Percentiles rank a stretch among this genome's conserved stretches.
These are phyloP conservation scores for Russula brevipes DNA, from an alignment of 768 basidiomycete species.

Conservation along the genomic window DNA sequence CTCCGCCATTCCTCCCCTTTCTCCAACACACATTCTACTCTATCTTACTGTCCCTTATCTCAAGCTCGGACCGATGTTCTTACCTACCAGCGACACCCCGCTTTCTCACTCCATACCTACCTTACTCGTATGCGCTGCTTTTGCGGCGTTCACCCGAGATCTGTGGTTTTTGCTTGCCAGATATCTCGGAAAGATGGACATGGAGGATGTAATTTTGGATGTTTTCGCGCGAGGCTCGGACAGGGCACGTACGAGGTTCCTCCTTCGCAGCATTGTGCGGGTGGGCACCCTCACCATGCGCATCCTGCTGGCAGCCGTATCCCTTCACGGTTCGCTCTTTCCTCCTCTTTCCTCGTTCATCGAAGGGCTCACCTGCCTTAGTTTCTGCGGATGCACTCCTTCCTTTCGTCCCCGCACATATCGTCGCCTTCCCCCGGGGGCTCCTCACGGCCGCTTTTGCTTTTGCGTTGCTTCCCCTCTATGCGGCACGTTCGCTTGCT, in stretches of 20 bases:
- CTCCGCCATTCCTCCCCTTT: slow-evolving; percentile 49
- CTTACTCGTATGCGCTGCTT: slow-evolving; percentile 48
- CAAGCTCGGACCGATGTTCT: slow-evolving; percentile 62
- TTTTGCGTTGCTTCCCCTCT: slow-evolving; percentile 45
- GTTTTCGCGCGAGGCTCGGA: slow-evolving; percentile 51
- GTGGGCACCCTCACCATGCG: slow-evolving; percentile 42
- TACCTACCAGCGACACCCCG: slow-evolving; percentile 46
- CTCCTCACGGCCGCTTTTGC: slow-evolving; percentile 41
- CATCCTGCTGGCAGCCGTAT: slow-evolving; percentile 52
- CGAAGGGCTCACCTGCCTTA: slow-evolving; percentile 30
- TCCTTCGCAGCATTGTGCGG: slow-evolving; percentile 44
- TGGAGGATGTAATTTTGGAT: slow-evolving; percentile 62
- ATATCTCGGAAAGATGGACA: slow-evolving; percentile 58
- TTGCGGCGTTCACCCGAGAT: slow-evolving; percentile 59
- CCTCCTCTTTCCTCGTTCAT: slow-evolving; percentile 5
- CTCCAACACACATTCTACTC: slow-evolving; percentile 54
- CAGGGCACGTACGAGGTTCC: slow-evolving; percentile 43
- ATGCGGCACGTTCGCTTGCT: slow-evolving; percentile 49
- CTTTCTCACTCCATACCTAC: slow-evolving; percentile 47
- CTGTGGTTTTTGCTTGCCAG: slow-evolving; percentile 75
- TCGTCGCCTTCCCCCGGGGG: slow-evolving; percentile 35
- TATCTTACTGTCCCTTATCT: slow-evolving; percentile 67
- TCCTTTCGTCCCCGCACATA: slow-evolving; percentile 41
- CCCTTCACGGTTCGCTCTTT: slow-evolving; percentile 55
- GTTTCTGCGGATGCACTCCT: slow-evolving; percentile 51